Evolutionary conservation across 148 eudicot genomes (phyloP), one percentile per base, ranked within the genome.

Genomic region (Rhododendron molle): DNA sequence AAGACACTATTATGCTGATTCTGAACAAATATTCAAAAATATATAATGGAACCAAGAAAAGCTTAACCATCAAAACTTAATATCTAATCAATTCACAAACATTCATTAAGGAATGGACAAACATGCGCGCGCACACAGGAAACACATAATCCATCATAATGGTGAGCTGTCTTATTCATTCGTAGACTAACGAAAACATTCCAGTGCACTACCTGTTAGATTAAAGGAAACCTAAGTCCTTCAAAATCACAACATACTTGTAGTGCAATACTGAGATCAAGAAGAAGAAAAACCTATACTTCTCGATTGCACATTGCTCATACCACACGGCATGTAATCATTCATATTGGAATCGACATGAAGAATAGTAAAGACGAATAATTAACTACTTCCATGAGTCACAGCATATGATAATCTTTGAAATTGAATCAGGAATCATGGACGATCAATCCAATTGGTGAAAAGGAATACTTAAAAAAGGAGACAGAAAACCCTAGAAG

Each of bases 401-500:
- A 32, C 28, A 65, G 13, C 72, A 65, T n/a, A 65, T 58, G 21
- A 58, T 58, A 58, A 65, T 26, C 4, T 65, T 65, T n/a, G 30
- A 65, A 65, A 65, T 65, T 9, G 72, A 71, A 69, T 12, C 38
- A 71, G 76, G 76, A 71, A 28, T 30, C 38, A 38, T 71, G 34
- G 18, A 71, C 76, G 76, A 71, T 69, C 74, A 69, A 26, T 13
- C 74, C 74, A 40, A 28, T 32, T 28, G 18, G 15, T 28, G 12
- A 62, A 54, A 83, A 15, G 32, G 20, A 72, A 71, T 32, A 46
- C 14, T 38, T 7, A n/a, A 7, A 26, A 85, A 46, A 54, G 52
- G 46, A 50, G 86, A 83, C 76, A 65, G 8, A 76, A 88, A 90
- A 91, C 92, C 91, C 88, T 88, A 92, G 86, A 86, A 77, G 79